Evolutionary conservation across 352 stramenopile species (phyloP).

Genomic region (Globisporangium paddicum): DNA sequence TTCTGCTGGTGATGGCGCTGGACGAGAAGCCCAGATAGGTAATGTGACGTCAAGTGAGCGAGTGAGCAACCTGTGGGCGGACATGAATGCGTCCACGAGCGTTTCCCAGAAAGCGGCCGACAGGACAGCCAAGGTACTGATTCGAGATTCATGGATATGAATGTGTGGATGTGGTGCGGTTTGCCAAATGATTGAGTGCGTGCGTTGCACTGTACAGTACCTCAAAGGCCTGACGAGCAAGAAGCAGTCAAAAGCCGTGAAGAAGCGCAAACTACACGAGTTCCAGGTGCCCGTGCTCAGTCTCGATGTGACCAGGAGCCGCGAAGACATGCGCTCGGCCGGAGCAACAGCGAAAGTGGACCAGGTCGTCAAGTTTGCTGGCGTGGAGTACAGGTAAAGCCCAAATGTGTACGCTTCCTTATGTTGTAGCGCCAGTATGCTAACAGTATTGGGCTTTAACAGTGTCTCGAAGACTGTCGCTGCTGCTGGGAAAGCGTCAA

Average conservation of each 20-base stretch:
- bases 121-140: conserved; percentile 47
- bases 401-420: not conserved
- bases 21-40: not conserved
- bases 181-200: too few relatives aligned
- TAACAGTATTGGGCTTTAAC: not conserved
- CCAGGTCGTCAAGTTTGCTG: conserved; percentile 81
- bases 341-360: conserved; percentile 29
- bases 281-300: conserved; percentile 72
- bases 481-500: conserved; percentile 4
- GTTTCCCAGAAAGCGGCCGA: conserved; percentile 46
- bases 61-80: conserved; percentile 53
- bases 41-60: conserved; percentile 28
- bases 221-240: conserved; percentile 46
- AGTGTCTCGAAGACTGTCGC: conserved; percentile 21
- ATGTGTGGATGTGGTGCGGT: not conserved
- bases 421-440: not conserved
- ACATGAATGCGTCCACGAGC: conserved; percentile 54
- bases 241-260: conserved; percentile 36
- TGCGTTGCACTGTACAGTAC: conserved; percentile 22
- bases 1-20: not conserved
- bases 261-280: conserved; percentile 65
- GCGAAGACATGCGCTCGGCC: conserved; percentile 33
- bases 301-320: conserved; percentile 51
- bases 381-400: conserved; percentile 72
- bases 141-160: not conserved